A percentile compares a stretch with the other conserved stretches of the same genome.
These are phyloP conservation scores for Cryptosporidium canis DNA, from an alignment of 169 alveolate species.

Conservation along the genomic window DNA sequence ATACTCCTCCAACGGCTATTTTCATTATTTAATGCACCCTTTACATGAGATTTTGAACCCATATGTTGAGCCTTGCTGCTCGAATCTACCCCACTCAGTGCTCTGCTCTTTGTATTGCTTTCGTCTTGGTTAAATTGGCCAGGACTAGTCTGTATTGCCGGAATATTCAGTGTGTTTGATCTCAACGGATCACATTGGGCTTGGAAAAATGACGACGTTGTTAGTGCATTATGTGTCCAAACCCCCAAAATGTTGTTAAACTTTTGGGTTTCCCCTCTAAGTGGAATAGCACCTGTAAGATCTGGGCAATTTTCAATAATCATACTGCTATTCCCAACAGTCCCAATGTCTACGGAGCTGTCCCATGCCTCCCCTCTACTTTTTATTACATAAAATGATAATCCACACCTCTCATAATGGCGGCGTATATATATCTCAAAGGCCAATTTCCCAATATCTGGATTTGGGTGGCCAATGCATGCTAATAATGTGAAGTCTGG, in stretches of 20 bases:
- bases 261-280: neutral
- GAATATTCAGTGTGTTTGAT: conserved; percentile 31
- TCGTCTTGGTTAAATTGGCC: neutral
- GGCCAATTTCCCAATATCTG: conserved; percentile 30
- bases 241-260: conserved; percentile 40
- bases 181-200: conserved; percentile 20
- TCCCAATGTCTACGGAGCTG: conserved; percentile 6
- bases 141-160: conserved; percentile 2
- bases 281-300: neutral
- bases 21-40: neutral
- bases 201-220: conserved; percentile 47
- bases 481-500: conserved; percentile 45
- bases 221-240: conserved; percentile 54
- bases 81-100: conserved; percentile 6
- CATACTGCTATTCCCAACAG: neutral
- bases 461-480: conserved; percentile 48
- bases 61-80: neutral
- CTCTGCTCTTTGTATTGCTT: neutral
- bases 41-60: neutral
- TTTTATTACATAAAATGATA: conserved; percentile 55
- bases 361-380: conserved; percentile 37
- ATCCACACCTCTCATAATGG: conserved; percentile 59
- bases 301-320: neutral
- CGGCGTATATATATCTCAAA: conserved; percentile 66
- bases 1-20: conserved; percentile 62